phyloP scores from a whole-genome alignment of 1,139 yeast genomes.

The Lodderomyces theae region DNA sequence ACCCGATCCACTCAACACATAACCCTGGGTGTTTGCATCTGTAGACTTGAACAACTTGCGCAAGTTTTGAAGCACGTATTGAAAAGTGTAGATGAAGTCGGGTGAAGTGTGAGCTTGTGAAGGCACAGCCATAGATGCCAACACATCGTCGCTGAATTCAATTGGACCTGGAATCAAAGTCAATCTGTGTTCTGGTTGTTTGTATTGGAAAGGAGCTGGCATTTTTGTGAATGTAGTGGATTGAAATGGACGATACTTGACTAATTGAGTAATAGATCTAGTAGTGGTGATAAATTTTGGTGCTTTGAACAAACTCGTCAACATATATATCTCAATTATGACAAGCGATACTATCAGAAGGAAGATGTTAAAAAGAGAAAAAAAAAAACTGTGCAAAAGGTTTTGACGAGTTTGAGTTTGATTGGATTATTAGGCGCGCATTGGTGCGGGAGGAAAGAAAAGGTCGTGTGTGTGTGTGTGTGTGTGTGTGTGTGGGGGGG shows the following conservation, averaged over 20 bases:
- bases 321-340: not conserved
- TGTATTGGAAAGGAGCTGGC: slow-evolving; percentile 16
- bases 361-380: not conserved
- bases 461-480: too few species aligned
- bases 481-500: too few species aligned
- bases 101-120: slow-evolving; percentile 92
- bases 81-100: slow-evolving; percentile 74
- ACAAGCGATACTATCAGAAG: not conserved
- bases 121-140: slow-evolving; percentile 79
- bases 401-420: too few species aligned
- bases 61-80: slow-evolving; percentile 61
- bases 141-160: slow-evolving; percentile 79
- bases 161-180: slow-evolving; percentile 93
- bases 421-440: too few species aligned
- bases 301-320: not conserved
- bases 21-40: slow-evolving; percentile 66
- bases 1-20: slow-evolving; percentile 86
- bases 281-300: not conserved
- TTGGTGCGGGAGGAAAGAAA: too few species aligned
- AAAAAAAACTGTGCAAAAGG: too few species aligned
- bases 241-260: not conserved
- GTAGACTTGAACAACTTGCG: slow-evolving; percentile 73
- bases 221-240: slow-evolving; percentile 1
- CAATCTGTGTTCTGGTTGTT: slow-evolving; percentile 51
- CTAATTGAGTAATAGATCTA: not conserved